A percentile compares a stretch with the other conserved stretches of the same genome.
Conservation (phyloP, 2,329 filamentous ascomycete genomes). For the Cladophialophora immunda region DNA sequence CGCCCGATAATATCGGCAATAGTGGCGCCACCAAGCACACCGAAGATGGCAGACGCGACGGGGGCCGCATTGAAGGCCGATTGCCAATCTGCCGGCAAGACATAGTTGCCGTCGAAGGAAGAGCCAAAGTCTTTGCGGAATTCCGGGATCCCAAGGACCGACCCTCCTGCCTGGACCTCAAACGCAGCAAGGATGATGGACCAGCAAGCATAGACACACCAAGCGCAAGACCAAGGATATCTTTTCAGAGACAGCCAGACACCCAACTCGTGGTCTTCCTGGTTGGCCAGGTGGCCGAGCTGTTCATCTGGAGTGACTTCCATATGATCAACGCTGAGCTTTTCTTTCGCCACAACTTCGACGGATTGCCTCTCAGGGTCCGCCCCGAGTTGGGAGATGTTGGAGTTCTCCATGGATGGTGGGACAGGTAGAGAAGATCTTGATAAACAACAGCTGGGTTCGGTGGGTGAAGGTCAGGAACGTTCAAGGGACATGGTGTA, state of each 20-base stretch:
- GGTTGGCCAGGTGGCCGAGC: constrained; percentile 10
- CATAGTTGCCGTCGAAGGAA: constrained; percentile 51
- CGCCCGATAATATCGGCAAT: constrained; percentile 54
- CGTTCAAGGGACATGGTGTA: neutral
- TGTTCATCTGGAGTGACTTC: constrained; percentile 10
- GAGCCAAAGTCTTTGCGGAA: constrained; percentile 66
- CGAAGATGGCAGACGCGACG: constrained; percentile 21
- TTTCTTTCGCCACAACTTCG: neutral
- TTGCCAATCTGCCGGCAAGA: constrained; percentile 61
- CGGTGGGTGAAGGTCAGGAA: neutral
- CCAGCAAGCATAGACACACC: constrained; percentile 28
- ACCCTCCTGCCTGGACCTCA: constrained; percentile 69
- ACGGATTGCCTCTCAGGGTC: neutral
- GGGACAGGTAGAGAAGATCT: neutral
- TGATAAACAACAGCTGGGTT: neutral
- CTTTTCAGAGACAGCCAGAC: neutral
- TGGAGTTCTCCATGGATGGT: neutral
- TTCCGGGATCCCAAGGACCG: constrained; percentile 66
- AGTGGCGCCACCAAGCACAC: constrained; percentile 40
- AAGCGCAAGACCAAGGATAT: constrained; percentile 8
- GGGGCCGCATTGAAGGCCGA: constrained; percentile 53
- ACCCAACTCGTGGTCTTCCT: constrained; percentile 15
- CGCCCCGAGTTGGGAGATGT: neutral
- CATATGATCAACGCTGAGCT: neutral
- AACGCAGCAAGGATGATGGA: constrained; percentile 49